Evolutionary conservation across 1,139 yeast species (phyloP).

Genomic region (Geotrichum citri-aurantii): DNA sequence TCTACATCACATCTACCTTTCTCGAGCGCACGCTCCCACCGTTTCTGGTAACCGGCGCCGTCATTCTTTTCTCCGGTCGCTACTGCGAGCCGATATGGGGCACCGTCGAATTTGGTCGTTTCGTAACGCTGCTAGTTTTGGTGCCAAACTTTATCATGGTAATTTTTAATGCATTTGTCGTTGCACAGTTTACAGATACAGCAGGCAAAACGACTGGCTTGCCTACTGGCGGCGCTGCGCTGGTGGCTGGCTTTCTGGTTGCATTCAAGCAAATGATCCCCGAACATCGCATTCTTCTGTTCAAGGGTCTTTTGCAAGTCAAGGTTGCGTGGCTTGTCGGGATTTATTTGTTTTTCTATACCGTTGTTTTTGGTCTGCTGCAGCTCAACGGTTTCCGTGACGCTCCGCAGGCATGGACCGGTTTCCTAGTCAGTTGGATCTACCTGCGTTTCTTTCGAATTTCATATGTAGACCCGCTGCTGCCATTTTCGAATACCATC

Average conservation of each 20-base stretch:
- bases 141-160: constrained; percentile 46
- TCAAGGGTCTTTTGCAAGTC: constrained; percentile 56
- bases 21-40: constrained; percentile 57
- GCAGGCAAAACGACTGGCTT: neutral
- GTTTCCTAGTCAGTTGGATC: constrained; percentile 64
- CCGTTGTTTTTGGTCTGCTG: constrained; percentile 30
- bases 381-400: constrained; percentile 20
- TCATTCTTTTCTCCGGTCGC: constrained; percentile 51
- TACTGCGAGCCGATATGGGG: constrained; percentile 55
- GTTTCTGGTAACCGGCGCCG: constrained; percentile 45
- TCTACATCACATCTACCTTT: constrained; percentile 61
- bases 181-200: constrained; percentile 28
- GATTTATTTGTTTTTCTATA: constrained; percentile 44
- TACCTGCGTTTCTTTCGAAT: constrained; percentile 73
- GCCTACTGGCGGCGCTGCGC: constrained; percentile 55
- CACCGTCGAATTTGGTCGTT: constrained; percentile 52
- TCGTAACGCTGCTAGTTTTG: constrained; percentile 52
- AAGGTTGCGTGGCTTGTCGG: constrained; percentile 69
- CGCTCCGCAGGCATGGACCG: constrained; percentile 55
- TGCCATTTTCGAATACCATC: constrained; percentile 22
- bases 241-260: constrained; percentile 71
- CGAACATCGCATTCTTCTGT: constrained; percentile 71
- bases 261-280: constrained; percentile 86
- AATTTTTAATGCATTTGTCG: constrained; percentile 7
- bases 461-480: constrained; percentile 33